Conservation (phyloP, 805 yeast species). For the Priceomyces medius region DNA sequence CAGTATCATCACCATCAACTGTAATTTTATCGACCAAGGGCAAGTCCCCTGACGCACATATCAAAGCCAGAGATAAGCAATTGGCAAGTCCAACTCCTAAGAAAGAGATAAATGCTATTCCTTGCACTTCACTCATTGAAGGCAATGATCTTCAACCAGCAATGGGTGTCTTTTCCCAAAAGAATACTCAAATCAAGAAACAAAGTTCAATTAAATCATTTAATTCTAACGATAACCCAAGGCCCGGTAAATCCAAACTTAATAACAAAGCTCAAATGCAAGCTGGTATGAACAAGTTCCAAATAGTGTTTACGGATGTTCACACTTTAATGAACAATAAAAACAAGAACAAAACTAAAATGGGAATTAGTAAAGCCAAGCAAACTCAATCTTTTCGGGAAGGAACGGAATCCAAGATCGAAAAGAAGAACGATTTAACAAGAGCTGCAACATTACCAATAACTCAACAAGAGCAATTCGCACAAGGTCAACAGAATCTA, state of each 20-base stretch:
- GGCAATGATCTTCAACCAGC: slow-evolving; percentile 25
- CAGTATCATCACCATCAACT: slow-evolving; percentile 42
- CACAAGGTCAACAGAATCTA: slow-evolving; percentile 1
- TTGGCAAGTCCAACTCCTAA: slow-evolving; percentile 43
- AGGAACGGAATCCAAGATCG: background rate
- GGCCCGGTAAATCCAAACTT: slow-evolving; percentile 2
- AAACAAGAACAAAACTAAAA: slow-evolving; percentile 10
- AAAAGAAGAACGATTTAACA: background rate
- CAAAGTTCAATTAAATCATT: slow-evolving; percentile 8
- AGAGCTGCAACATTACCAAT: slow-evolving; percentile 1
- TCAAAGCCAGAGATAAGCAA: slow-evolving; percentile 9
- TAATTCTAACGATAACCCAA: background rate
- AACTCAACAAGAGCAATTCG: background rate
- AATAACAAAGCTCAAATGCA: slow-evolving; percentile 30
- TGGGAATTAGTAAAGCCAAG: slow-evolving; percentile 3
- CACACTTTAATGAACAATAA: slow-evolving; percentile 24
- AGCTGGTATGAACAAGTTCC: slow-evolving; percentile 45
- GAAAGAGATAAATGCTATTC: slow-evolving; percentile 17
- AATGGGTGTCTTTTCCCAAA: slow-evolving; percentile 40
- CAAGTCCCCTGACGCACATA: slow-evolving; percentile 12
- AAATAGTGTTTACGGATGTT: slow-evolving; percentile 46
- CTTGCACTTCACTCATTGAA: background rate
- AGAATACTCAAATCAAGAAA: slow-evolving; percentile 5
- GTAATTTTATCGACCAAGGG: slow-evolving; percentile 37
- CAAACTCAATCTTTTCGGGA: background rate